Evolutionary conservation across 2,329 filamentous ascomycete genomes (phyloP).

Genomic region (Zalaria obscura): DNA sequence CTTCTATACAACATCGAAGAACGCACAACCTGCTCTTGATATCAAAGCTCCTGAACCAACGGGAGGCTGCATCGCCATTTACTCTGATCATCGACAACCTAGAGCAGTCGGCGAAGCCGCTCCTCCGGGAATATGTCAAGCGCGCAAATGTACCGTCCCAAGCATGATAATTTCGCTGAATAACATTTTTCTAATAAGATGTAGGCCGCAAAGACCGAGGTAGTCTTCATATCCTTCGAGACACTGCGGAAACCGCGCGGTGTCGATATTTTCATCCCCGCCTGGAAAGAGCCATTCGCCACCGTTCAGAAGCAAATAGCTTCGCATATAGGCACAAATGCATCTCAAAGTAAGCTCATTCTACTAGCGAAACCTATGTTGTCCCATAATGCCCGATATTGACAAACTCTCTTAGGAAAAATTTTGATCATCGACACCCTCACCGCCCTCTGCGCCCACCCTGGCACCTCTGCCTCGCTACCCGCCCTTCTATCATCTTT

Average conservation of each 20-base stretch:
- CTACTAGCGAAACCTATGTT: neutral
- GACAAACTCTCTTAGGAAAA: slow-evolving; percentile 36
- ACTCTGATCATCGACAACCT: slow-evolving; percentile 75
- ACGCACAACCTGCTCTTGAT: slow-evolving; percentile 77
- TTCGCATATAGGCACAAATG: slow-evolving; percentile 1
- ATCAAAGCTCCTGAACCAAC: slow-evolving; percentile 64
- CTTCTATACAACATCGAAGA: slow-evolving; percentile 51
- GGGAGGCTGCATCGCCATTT: slow-evolving; percentile 71
- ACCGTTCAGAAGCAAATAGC: slow-evolving; percentile 16
- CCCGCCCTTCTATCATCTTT: slow-evolving; percentile 56
- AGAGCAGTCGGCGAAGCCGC: slow-evolving; percentile 60
- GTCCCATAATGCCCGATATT: neutral
- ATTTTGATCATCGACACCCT: slow-evolving; percentile 73
- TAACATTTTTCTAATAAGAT: slow-evolving; percentile 7
- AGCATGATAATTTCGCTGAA: too few species aligned
- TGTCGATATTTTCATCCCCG: slow-evolving; percentile 50
- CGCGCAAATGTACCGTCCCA: slow-evolving; percentile 50
- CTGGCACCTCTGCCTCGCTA: slow-evolving; percentile 43
- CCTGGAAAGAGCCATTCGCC: slow-evolving; percentile 16
- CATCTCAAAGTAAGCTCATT: slow-evolving; percentile 1
- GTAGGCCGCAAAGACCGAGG: slow-evolving; percentile 49
- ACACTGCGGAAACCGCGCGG: slow-evolving; percentile 51
- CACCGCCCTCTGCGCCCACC: slow-evolving; percentile 45
- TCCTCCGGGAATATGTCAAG: slow-evolving; percentile 59
- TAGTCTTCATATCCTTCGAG: slow-evolving; percentile 67